These are phyloP conservation scores for Ceriops decandra DNA, from an alignment of 345 rosid genomes.

Conservation along the genomic window DNA sequence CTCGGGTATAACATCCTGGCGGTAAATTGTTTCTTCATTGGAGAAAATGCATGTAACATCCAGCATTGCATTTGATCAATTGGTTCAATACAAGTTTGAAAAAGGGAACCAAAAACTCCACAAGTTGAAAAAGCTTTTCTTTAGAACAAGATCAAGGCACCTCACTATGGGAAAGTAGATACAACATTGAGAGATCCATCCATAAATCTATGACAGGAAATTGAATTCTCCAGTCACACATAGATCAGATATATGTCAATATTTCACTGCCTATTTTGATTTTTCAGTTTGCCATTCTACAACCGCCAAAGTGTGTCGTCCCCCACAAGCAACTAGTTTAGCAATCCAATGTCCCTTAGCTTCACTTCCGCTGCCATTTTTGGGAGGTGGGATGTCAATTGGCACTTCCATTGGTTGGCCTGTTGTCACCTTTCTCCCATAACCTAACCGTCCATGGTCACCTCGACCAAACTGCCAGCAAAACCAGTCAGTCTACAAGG, in stretches of 20 bases:
- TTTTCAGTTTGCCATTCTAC: conserved; percentile 61
- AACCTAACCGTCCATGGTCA: conserved; percentile 94
- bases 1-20: too few relatives aligned
- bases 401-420: conserved; percentile 96
- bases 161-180: too few relatives aligned
- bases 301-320: conserved; percentile 86
- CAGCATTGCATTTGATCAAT: too few relatives aligned
- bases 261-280: conserved; percentile 12
- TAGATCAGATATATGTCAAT: not conserved
- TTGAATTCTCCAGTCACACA: not conserved
- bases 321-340: conserved; percentile 82
- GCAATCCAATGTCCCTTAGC: conserved; percentile 67
- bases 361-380: conserved; percentile 24
- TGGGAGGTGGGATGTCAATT: conserved; percentile 50
- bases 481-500: conserved; percentile 10
- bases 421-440: conserved; percentile 81
- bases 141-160: too few relatives aligned
- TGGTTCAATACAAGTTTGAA: too few relatives aligned
- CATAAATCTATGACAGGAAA: not conserved
- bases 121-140: too few relatives aligned
- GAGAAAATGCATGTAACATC: too few relatives aligned
- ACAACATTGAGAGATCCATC: not conserved
- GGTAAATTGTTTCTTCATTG: too few relatives aligned
- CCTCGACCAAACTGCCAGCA: conserved; percentile 86
- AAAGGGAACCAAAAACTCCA: too few relatives aligned